phyloP scores from a whole-genome alignment of 2,329 filamentous ascomycete species.

The Colletotrichum costaricense region DNA sequence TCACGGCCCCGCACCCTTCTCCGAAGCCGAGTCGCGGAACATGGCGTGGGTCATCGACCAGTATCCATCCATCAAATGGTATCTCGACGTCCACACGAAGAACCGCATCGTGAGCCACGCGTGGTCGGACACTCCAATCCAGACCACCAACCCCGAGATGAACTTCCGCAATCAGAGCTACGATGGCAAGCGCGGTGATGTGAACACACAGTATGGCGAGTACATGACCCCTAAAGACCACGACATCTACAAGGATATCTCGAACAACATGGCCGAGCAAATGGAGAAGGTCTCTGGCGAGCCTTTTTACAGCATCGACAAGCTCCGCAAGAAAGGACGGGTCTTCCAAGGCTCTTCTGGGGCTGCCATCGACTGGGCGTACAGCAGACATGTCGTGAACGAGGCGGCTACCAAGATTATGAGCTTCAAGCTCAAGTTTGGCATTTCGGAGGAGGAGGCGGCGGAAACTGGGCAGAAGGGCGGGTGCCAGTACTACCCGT shows the following conservation, averaged over 20 bases:
- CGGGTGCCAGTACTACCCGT: slow-evolving; percentile 56
- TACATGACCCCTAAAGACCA: slow-evolving; percentile 51
- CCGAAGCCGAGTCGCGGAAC: slow-evolving; percentile 66
- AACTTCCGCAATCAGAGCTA: slow-evolving; percentile 65
- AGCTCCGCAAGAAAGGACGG: slow-evolving; percentile 52
- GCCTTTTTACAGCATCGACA: slow-evolving; percentile 50
- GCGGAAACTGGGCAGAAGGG: neutral
- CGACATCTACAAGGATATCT: slow-evolving; percentile 43
- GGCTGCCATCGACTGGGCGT: slow-evolving; percentile 58
- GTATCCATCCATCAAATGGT: slow-evolving; percentile 63
- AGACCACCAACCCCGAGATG: slow-evolving; percentile 54
- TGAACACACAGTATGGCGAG: slow-evolving; percentile 55
- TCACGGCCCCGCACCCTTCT: slow-evolving; percentile 61
- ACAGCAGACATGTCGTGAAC: slow-evolving; percentile 53
- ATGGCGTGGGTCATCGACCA: slow-evolving; percentile 62
- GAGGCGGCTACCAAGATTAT: slow-evolving; percentile 49
- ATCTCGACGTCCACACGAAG: slow-evolving; percentile 67
- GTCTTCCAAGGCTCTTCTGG: slow-evolving; percentile 45
- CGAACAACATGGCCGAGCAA: slow-evolving; percentile 45
- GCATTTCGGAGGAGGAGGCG: slow-evolving; percentile 44
- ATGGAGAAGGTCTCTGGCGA: slow-evolving; percentile 51
- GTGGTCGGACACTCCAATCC: slow-evolving; percentile 65
- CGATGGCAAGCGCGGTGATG: slow-evolving; percentile 61
- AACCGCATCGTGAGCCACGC: slow-evolving; percentile 63
- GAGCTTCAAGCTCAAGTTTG: slow-evolving; percentile 60